Evolutionary conservation across 768 basidiomycete species (phyloP), one percentile per base, ranked within the genome.

Genomic region (Tylopilus subfusipes): DNA sequence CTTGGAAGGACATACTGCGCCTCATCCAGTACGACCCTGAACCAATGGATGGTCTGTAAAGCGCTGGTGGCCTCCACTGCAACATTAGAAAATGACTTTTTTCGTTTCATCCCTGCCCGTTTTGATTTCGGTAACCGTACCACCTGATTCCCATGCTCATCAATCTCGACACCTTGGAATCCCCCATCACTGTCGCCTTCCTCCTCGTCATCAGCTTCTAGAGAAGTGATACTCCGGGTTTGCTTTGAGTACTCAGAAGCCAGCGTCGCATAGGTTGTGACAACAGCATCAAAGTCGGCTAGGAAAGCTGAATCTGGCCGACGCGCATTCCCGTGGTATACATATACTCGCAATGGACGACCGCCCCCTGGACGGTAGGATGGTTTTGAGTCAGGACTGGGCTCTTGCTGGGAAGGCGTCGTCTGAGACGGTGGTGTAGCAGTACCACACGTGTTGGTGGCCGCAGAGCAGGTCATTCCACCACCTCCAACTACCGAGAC

Each of bases 221-320:
- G 75, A 47, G 71, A 74, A 29, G 79, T 77, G 8, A 82, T 71
- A 54, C 84, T 89, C 64, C 83, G 78, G 53, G 73, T 83, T 71
- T 98, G 95, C 68, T 90, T 96, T 16, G 93, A 95, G 68, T 81
- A 98, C 68, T 99, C 97, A 13, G 90, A 89, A 2, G 95, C 96
- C 36, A 99, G 78, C 0, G 97, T 98, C 27, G 93, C 88, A 71
- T 93, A 99, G 2, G 94, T 98, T 5, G 97, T 99, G 69, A 99
- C 92, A 53, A 99, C 95, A 21, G 93, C 88, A 72, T 99, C 97
- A 69, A 98, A 96, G 68, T 95, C 86, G 19, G 92, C 89, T 42
- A 99, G 77, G 67, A 88, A 93, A 16, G 80, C 71, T n/a, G 93
- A 83, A 66, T 98, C 93, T 21, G 87, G 84, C 29, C 88, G 81